Evolutionary conservation across 352 stramenopile genomes (phyloP), one percentile per base, ranked within the genome.

Genomic region (Blastocystis sp.): DNA sequence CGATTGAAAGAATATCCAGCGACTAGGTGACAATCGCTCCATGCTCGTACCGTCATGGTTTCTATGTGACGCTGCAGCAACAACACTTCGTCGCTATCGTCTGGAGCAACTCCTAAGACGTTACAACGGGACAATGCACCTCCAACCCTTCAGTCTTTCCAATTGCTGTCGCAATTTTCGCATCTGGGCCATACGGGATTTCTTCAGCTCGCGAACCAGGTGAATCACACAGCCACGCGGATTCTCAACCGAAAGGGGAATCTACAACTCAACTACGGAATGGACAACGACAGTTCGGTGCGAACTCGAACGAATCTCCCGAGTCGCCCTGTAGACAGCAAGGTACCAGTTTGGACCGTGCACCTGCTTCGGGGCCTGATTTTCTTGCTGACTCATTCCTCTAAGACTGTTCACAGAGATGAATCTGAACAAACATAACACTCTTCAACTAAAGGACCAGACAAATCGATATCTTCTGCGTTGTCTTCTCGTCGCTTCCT

Each of bases 391-490:
- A 38, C 48, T 81, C 69, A 63, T 57, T 64, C n/a, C n/a, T 81
- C 69, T 21, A 78, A 29, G 18, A 6, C 16, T n/a, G 24, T 61
- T 40, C 34, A 24, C 4, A 81, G 38, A 16, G 9, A 81, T 48
- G 24, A 24, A 64, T 24, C 44, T 14, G 44, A 81, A 81, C 24
- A 42, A 63, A n/a, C 18, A 81, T 21, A 18, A 40, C 36, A 57
- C 44, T 81, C 69, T n/a, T 81, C 69, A 59, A 48, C 29, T 44
- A 81, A 63, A 44, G 61, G 29, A 49, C 69, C 69, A 8, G 18
- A 24, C 69, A 81, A 49, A 36, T 81, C 69, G 36, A 81, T 42
- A 8, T 81, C 69, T 65, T 81, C 69, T 81, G 16, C 49, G 3
- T 44, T 46, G 2, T 65, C 48, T 64, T 64, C 69, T 18, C 77